Evolutionary conservation across 2,329 filamentous ascomycete genomes (phyloP).

Genomic region (Verticillium klebahnii): DNA sequence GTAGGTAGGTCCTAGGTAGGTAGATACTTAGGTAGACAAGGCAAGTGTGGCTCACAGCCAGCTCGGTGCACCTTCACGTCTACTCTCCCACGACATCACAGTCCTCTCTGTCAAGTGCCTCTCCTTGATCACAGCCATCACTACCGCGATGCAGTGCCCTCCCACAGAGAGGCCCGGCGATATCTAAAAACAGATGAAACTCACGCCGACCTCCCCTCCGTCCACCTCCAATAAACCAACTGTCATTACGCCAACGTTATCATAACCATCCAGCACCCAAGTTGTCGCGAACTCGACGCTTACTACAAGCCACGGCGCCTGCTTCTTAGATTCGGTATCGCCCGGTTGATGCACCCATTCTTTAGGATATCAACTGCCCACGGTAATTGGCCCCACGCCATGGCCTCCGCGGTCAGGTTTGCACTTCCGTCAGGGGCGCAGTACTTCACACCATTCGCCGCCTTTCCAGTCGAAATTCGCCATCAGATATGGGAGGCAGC

Average conservation of each 20-base stretch:
- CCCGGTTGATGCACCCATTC: background rate
- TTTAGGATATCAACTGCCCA: background rate
- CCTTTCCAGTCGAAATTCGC: conserved; percentile 29
- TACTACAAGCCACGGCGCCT: background rate
- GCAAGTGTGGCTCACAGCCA: background rate
- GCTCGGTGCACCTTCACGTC: background rate
- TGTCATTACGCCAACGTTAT: background rate
- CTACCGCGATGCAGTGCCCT: background rate
- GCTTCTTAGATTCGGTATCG: background rate
- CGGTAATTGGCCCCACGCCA: background rate
- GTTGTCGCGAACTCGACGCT: background rate
- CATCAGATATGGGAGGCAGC: conserved; percentile 27
- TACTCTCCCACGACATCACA: background rate
- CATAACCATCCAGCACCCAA: background rate
- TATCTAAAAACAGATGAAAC: background rate
- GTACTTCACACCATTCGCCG: conserved; percentile 23
- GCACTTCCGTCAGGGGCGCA: conserved; percentile 24
- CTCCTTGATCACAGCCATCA: background rate
- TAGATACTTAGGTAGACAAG: too few relatives aligned
- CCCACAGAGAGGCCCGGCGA: background rate
- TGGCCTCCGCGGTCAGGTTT: conserved; percentile 20
- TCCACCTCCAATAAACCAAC: background rate
- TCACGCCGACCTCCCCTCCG: background rate
- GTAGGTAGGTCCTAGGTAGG: background rate
- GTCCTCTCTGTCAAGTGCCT: background rate